Evolutionary conservation across 2,329 filamentous ascomycete genomes (phyloP).

Genomic region (Dactylellina cionopaga): DNA sequence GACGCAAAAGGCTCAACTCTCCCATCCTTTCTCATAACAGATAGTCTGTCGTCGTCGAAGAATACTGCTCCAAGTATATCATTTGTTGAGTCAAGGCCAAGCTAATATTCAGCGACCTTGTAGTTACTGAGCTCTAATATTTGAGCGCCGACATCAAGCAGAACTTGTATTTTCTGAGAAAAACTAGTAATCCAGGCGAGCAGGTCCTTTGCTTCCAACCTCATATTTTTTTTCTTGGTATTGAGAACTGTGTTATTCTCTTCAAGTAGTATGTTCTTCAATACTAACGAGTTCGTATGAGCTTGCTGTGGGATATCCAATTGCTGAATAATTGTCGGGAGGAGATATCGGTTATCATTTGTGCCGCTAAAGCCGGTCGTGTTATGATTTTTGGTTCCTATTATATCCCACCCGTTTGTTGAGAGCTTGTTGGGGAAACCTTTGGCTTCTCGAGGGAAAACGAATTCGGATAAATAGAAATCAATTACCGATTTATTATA

Average conservation of each 20-base stretch:
- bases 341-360: constrained; percentile 69
- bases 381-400: constrained; percentile 59
- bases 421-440: constrained; percentile 73
- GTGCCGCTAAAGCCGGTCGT: constrained; percentile 77
- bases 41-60: constrained; percentile 68
- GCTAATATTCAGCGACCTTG: constrained; percentile 67
- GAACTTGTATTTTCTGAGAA: constrained; percentile 65
- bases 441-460: constrained; percentile 71
- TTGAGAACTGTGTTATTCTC: constrained; percentile 24
- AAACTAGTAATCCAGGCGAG: constrained; percentile 63
- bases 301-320: constrained; percentile 66
- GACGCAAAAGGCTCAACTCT: constrained; percentile 65
- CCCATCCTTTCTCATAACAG: constrained; percentile 65
- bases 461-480: constrained; percentile 70
- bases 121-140: constrained; percentile 72
- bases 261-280: constrained; percentile 59
- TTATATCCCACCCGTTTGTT: constrained; percentile 75
- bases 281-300: constrained; percentile 75
- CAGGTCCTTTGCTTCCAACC: constrained; percentile 59
- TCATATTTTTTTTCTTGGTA: constrained; percentile 56
- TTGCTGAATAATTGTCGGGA: constrained; percentile 69
- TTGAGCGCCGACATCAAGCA: constrained; percentile 77
- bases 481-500: constrained; percentile 69
- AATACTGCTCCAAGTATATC: constrained; percentile 64
- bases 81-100: constrained; percentile 58